Evolutionary conservation across 345 rosid genomes (phyloP), one percentile per base, ranked within the genome.

Genomic region (Lepidium africanum): DNA sequence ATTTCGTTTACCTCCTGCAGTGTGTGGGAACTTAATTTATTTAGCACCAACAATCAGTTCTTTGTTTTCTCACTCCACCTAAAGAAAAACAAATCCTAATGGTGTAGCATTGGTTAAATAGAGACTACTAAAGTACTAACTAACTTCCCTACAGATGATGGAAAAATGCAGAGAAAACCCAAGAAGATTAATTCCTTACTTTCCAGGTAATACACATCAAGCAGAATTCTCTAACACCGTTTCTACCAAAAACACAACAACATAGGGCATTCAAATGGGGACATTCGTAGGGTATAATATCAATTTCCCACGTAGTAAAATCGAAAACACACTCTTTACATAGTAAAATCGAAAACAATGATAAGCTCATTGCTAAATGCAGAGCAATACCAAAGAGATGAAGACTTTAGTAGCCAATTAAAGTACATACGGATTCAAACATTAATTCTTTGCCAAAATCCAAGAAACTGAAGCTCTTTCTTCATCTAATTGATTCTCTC

Each of bases 1-100:
- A 93, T 85, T 70, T 93, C 91, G 67, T 93, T 93, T 68, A 90
- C 97, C 79, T 93, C 97, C 97, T 93, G 84, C 79, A 77, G 57
- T 52, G 10, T 13, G n/a, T 30, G 62, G 25, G 19, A 76, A 59
- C 13, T 39, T 25, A 42, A 50, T 17, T 38, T 48, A 41, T 12
- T 7, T 37, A 69, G 69, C 39, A 67, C 37, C 12, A 67, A 63
- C 6, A 36, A 50, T 52, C 52, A 60, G 6, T 27, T 27, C 48
- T 0, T 23, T 8, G 32, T 23, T 59, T 10, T 25, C n/a, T 41
- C 36, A 64, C 37, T 5, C 21, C 35, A 19, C 35, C 30, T 15
- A 10, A 56, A 17, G 36, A 36, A 45, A 38, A 38, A 19, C 16
- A 36, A 45, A 36, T 58, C 10, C 45, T 11, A 55, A 19, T 42